These are phyloP conservation scores for Starmerella apis DNA, from an alignment of 805 yeast species.

Conservation along the genomic window DNA sequence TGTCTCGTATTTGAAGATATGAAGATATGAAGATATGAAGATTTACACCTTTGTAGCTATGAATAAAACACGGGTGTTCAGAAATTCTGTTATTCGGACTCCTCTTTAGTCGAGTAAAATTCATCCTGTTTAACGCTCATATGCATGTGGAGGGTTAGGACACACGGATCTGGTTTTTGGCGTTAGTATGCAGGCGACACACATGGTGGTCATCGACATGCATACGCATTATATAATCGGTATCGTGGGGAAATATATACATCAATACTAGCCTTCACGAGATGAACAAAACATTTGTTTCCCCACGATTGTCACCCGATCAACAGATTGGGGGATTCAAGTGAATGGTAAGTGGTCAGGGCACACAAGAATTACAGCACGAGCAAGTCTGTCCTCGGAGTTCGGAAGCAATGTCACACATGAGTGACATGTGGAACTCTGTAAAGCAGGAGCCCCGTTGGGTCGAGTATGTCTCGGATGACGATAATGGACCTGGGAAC, in stretches of 20 bases:
- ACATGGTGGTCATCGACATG: conserved; percentile 3
- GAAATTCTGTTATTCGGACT: too few species aligned
- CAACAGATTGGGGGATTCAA: not conserved
- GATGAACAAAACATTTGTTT: not conserved
- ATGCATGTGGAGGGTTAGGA: not conserved
- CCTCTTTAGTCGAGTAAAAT: not conserved
- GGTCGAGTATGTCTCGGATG: not conserved
- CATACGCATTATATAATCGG: not conserved
- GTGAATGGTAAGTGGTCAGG: not conserved
- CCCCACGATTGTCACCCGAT: conserved; percentile 3
- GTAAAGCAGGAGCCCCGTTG: conserved; percentile 1
- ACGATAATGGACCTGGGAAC: not conserved
- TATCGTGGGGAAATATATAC: too few species aligned
- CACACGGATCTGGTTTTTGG: not conserved
- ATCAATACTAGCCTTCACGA: not conserved
- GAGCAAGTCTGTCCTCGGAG: not conserved
- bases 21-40: too few species aligned
- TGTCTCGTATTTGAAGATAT: too few species aligned
- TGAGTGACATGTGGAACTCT: not conserved
- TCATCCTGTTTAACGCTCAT: not conserved
- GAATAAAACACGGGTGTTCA: too few species aligned
- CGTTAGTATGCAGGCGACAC: not conserved
- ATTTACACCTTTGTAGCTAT: too few species aligned
- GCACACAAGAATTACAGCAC: too few species aligned
- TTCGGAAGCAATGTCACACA: not conserved